A percentile compares a stretch with the other conserved stretches of the same genome.
phyloP scores from a whole-genome alignment of 352 stramenopile genomes.

The Achlya hypogyna region DNA sequence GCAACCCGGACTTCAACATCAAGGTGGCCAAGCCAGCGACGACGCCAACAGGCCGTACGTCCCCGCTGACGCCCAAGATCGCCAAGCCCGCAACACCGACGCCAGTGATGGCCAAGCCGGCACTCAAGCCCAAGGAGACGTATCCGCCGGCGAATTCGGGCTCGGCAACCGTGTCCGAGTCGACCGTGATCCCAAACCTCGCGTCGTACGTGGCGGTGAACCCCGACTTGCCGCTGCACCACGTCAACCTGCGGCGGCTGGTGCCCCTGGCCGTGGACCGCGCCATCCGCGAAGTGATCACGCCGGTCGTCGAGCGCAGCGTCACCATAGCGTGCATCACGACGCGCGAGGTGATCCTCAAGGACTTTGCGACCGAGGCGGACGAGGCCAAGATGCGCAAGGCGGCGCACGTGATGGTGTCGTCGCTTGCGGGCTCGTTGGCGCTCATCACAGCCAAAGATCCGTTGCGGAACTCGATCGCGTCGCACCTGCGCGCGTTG shows the following conservation, averaged over 20 bases:
- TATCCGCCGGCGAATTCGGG: background rate
- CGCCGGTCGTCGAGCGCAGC: constrained; percentile 96
- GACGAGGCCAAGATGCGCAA: constrained; percentile 95
- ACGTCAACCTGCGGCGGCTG: constrained; percentile 90
- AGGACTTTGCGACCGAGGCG: constrained; percentile 98
- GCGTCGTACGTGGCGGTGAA: constrained; percentile 97
- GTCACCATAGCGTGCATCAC: constrained; percentile 99
- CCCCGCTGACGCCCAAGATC: constrained; percentile 42
- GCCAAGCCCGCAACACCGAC: constrained; percentile 40
- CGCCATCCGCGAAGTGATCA: constrained; percentile 98
- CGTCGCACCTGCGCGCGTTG: constrained; percentile 91
- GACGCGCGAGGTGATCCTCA: constrained; percentile 95
- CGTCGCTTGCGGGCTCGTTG: constrained; percentile 96
- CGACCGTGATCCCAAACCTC: constrained; percentile 98
- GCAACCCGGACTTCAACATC: constrained; percentile 98
- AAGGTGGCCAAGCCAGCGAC: constrained; percentile 62
- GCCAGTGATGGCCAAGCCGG: constrained; percentile 33
- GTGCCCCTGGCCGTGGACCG: constrained; percentile 96
- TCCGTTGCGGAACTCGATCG: constrained; percentile 94
- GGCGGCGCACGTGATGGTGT: constrained; percentile 96
- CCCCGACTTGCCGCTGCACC: constrained; percentile 89
- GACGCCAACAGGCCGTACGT: constrained; percentile 30
- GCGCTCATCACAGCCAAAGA: constrained; percentile 98
- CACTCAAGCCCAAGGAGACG: constrained; percentile 1
- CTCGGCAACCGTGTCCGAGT: constrained; percentile 42